Evolutionary conservation across 805 yeast species (phyloP), one percentile per base, ranked within the genome.

Genomic region (Ogataea neopini): DNA sequence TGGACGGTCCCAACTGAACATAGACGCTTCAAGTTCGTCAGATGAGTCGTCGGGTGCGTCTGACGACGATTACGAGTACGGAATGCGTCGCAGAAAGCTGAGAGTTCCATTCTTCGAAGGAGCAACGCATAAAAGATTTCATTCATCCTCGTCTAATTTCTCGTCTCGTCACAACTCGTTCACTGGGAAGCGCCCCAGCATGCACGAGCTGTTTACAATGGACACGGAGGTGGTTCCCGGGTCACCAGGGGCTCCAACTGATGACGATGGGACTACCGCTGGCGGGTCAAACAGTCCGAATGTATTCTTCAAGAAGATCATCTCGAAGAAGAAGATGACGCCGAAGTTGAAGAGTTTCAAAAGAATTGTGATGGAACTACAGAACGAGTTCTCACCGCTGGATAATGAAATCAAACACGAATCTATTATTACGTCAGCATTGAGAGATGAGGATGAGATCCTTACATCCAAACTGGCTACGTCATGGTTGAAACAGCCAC

Each of bases 371-470:
- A 51, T 57, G 37, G 72, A 70, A 14, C 52, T 70, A 26, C 68
- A 66, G 45, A 47, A 50, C 32, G 74, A 70, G 48, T 42, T 56
- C 13, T 57, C 58, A n/a, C 72, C 72, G 4, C 49, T 68, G 38
- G 67, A 69, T 43, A 51, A 54, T 13, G 74, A 70, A 51, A 59
- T 69, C 19, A 58, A 57, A 26, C 69, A 67, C 48, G 74, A 70
- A 54, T 59, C 67, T 10, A 50, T 61, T 25, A 60, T 66, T 13
- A 68, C 72, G 0, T 51, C 60, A 1, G 64, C 67, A 4, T 41
- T 68, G 35, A 61, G 62, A 46, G 66, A 59, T 26, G 68, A 67
- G 23, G 63, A 60, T 8, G 53, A 54, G 37, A 48, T 58, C n/a
- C 40, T 60, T 15, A 45, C 48, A 18, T 44, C 56, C 7, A 50